A percentile compares a stretch with the other conserved stretches of the same genome.
Conservation (phyloP, 2,329 filamentous ascomycete genomes). For the Diaporthe citriasiana region DNA sequence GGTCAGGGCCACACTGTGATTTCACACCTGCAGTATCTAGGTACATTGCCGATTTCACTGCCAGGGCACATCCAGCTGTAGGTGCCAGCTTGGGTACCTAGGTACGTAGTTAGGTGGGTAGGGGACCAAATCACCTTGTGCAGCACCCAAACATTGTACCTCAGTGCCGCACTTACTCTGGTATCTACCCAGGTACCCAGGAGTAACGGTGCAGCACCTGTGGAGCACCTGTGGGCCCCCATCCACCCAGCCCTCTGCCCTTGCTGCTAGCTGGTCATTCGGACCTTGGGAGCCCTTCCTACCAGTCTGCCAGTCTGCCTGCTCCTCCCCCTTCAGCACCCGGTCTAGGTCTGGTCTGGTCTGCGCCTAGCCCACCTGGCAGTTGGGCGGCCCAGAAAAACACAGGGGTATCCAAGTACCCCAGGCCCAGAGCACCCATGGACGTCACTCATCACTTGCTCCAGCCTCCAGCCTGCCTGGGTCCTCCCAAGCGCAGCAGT, state of each 20-base stretch:
- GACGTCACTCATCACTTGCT: slow-evolving; percentile 33
- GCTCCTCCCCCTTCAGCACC: slow-evolving; percentile 23
- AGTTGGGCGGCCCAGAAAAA: slow-evolving; percentile 27
- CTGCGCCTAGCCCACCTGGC: slow-evolving; percentile 34
- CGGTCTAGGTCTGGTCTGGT: slow-evolving; percentile 29
- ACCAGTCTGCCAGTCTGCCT: slow-evolving; percentile 1
- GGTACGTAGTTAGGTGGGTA: too few species aligned
- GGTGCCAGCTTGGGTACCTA: background rate
- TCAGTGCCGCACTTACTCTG: background rate
- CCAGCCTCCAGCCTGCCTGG: slow-evolving; percentile 14
- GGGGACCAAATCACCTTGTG: background rate
- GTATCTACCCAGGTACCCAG: background rate
- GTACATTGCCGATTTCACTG: too few species aligned
- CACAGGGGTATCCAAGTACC: slow-evolving; percentile 33
- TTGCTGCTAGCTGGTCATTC: slow-evolving; percentile 17
- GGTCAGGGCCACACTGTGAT: background rate
- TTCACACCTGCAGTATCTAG: background rate
- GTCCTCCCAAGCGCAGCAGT: slow-evolving; percentile 17
- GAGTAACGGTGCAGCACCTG: slow-evolving; percentile 16
- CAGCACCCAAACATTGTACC: background rate
- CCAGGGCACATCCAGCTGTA: background rate
- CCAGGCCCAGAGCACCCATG: slow-evolving; percentile 14
- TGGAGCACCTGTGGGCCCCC: slow-evolving; percentile 3
- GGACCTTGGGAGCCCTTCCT: slow-evolving; percentile 1
- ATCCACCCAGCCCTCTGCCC: slow-evolving; percentile 20